Conservation (phyloP, 805 yeast species). For the Candida bentonensis region DNA sequence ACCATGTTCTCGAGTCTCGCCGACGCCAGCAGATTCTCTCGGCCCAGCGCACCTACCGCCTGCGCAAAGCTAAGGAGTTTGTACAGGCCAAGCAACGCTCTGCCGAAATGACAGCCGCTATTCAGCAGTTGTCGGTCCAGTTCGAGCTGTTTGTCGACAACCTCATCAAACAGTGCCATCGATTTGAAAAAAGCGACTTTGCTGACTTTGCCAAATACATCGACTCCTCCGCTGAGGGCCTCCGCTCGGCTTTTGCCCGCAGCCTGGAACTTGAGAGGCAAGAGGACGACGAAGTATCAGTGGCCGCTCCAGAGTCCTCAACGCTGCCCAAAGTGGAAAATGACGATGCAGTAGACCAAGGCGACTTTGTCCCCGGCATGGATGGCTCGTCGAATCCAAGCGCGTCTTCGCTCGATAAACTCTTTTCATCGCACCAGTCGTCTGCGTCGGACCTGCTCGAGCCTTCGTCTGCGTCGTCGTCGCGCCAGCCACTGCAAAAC, state of each 20-base stretch:
- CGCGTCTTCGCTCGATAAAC: no score
- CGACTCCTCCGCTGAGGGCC: not conserved
- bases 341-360: no score
- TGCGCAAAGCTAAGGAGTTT: slow-evolving; percentile 6
- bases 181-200: not conserved
- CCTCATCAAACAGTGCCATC: not conserved
- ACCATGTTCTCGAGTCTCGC: slow-evolving; percentile 7
- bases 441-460: no score
- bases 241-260: not conserved
- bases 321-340: no score
- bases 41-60: slow-evolving; percentile 11
- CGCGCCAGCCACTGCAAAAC: no score
- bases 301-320: no score
- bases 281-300: no score
- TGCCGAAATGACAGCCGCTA: not conserved
- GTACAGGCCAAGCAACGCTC: not conserved
- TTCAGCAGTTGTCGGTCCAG: not conserved
- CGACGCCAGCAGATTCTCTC: slow-evolving; percentile 10
- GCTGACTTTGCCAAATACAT: not conserved
- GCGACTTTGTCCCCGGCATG: no score
- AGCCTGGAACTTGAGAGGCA: not conserved
- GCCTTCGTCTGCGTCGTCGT: no score
- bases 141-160: not conserved
- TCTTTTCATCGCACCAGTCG: no score
- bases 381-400: no score